Base-by-base conservation (phyloP, 2,329 filamentous ascomycete species). In the Stachybotrys echinatus region DNA sequence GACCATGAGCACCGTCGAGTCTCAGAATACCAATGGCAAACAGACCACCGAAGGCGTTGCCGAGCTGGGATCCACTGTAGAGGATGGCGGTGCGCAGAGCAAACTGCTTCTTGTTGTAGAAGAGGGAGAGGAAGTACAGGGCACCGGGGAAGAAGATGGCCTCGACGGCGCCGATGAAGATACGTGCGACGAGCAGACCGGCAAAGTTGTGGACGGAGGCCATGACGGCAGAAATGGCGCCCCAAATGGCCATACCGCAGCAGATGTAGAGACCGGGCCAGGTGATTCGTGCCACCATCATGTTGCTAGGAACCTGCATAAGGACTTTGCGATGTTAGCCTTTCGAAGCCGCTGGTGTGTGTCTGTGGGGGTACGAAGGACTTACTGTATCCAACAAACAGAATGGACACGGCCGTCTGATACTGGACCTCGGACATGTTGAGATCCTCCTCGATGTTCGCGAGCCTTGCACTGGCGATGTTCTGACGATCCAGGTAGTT, bases 101-200 rank as follows among this genome's bases (percentile, higher is more conserved):
- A 4, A 67, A 61, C 52, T 72, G 49, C 51, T 65, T 65, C 12
- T 69, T 61, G 8, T 65, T 74, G 48, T 75, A 75, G 57, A 68
- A 75, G 2, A 64, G 55, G 0, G 66, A 70, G 0, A 74, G 55
- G 27, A 63, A 69, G 50, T 67, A 72, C 2, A 74, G 58, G 1
- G 65, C 67, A 0, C 71, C 73, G 0, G 72, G 73, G 57, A 81
- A 80, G 61, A 79, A 80, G 5, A 78, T 74, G 1, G 80, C 80
- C 56, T 82, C 79, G 6, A 79, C 69, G 39, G 76, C 72, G 38
- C 79, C 79, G 0, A 82, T 65, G 43, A 61, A 45, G 6, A 56
- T 52, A 5, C 75, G 71, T 6, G 67, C 70, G 52, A 71, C 77
- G 2, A 58, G 49, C 3, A 58, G 48, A 5, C 52, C 50, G 5